phyloP scores from a whole-genome alignment of 129 eudicot species.

The Mikania micrantha region DNA sequence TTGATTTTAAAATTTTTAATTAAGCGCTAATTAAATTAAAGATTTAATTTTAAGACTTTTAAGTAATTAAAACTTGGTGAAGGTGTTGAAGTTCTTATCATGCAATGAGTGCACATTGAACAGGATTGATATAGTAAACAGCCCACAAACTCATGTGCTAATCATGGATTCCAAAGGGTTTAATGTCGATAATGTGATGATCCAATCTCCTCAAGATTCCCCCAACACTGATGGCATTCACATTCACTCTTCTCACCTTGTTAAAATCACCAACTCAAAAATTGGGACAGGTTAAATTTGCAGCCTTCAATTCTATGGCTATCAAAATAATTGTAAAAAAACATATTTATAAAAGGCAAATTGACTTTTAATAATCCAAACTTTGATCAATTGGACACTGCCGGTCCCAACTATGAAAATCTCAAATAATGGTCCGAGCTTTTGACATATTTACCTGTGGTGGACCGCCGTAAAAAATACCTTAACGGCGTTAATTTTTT shows the following conservation, averaged over 20 bases:
- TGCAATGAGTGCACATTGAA: conserved; percentile 45
- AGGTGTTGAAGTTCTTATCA: conserved; percentile 48
- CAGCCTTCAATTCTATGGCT: background rate
- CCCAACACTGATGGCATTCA: conserved; percentile 84
- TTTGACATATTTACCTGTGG: too few species aligned
- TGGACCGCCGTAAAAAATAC: too few species aligned
- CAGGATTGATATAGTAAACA: conserved; percentile 31
- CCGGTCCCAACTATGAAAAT: too few species aligned
- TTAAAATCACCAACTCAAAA: conserved; percentile 37
- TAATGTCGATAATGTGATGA: conserved; percentile 24
- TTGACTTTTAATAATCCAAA: too few species aligned
- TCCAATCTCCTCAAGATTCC: conserved; percentile 50
- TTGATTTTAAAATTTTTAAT: too few species aligned
- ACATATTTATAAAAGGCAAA: too few species aligned
- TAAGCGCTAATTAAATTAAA: too few species aligned
- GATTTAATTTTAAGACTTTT: background rate
- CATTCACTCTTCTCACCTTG: conserved; percentile 39
- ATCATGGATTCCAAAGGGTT: conserved; percentile 29
- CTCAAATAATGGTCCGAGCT: too few species aligned
- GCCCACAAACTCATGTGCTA: conserved; percentile 60
- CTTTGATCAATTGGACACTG: too few species aligned
- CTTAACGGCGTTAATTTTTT: too few species aligned
- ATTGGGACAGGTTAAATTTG: conserved; percentile 32
- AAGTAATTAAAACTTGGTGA: background rate
- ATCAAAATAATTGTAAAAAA: background rate